Conservation (phyloP, 352 stramenopile species). For the Phytophthora agathidicida region DNA sequence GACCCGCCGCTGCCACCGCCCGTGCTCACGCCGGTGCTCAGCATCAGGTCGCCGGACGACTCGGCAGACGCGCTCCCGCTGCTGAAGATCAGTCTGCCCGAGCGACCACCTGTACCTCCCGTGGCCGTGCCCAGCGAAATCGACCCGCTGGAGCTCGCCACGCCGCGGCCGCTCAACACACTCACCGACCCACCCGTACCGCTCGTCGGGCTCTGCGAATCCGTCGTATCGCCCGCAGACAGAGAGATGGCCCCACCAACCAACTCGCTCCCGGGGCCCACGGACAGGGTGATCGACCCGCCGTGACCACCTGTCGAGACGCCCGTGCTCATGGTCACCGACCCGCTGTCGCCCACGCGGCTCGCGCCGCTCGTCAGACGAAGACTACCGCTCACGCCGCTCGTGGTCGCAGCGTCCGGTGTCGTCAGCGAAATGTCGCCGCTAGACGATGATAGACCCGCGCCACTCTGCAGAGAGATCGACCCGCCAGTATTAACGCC, state of each 20-base stretch:
- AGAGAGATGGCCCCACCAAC: slow-evolving; percentile 15
- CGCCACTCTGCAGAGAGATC: slow-evolving; percentile 28
- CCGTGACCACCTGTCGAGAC: slow-evolving; percentile 12
- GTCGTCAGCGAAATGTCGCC: slow-evolving; percentile 29
- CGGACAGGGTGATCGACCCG: slow-evolving; percentile 17
- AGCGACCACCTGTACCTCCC: slow-evolving; percentile 10
- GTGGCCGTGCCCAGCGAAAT: slow-evolving; percentile 24
- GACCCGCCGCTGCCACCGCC: slow-evolving; percentile 28
- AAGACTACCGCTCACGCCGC: slow-evolving; percentile 25
- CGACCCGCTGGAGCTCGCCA: slow-evolving; percentile 24
- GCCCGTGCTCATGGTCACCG: too few species aligned
- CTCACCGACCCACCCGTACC: slow-evolving; percentile 11
- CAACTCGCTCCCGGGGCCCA: slow-evolving; percentile 9
- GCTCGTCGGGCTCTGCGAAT: background rate
- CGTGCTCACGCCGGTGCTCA: slow-evolving; percentile 19
- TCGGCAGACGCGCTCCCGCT: slow-evolving; percentile 14
- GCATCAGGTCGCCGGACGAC: slow-evolving; percentile 15
- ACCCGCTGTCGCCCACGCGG: slow-evolving; percentile 30
- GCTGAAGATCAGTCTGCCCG: slow-evolving; percentile 10
- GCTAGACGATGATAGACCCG: slow-evolving; percentile 11
- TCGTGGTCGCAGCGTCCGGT: slow-evolving; percentile 12
- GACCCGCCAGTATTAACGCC: slow-evolving; percentile 16
- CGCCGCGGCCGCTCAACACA: slow-evolving; percentile 28
- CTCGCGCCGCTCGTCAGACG: slow-evolving; percentile 18
- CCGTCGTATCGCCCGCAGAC: background rate